A percentile compares a stretch with the other conserved stretches of the same genome.
Conservation (phyloP, 2,329 filamentous ascomycete genomes). For the Hypoxylon sp. region DNA sequence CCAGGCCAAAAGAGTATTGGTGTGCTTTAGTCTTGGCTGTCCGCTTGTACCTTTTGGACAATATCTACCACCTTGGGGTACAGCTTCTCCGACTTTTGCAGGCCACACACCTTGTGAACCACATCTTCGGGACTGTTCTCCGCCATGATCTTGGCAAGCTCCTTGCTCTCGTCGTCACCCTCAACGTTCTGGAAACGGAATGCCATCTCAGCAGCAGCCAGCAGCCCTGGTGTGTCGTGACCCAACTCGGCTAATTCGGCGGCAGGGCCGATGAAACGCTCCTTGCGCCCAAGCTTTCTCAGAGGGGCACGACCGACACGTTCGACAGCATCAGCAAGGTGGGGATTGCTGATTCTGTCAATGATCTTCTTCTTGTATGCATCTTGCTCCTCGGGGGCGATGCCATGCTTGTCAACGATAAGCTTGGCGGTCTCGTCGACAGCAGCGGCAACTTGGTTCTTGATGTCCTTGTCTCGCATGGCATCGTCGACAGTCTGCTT, state of each 20-base stretch:
- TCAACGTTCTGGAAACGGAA: constrained; percentile 96
- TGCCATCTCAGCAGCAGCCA: constrained; percentile 89
- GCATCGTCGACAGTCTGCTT: constrained; percentile 93
- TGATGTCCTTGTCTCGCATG: constrained; percentile 83
- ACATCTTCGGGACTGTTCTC: constrained; percentile 79
- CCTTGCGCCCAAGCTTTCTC: constrained; percentile 92
- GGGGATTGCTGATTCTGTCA: constrained; percentile 90
- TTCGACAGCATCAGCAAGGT: constrained; percentile 91
- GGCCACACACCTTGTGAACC: constrained; percentile 83
- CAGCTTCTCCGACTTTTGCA: constrained; percentile 81
- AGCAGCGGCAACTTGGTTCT: constrained; percentile 81
- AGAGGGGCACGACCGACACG: constrained; percentile 95
- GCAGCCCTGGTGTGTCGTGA: constrained; percentile 77
- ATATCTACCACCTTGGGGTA: constrained; percentile 80
- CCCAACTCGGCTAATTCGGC: constrained; percentile 87
- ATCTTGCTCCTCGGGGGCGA: constrained; percentile 79
- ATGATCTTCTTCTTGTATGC: constrained; percentile 94
- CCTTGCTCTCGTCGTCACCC: constrained; percentile 87
- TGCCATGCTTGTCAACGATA: constrained; percentile 88
- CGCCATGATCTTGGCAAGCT: constrained; percentile 88
- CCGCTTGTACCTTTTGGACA: constrained; percentile 86
- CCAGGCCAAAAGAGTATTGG: constrained; percentile 17
- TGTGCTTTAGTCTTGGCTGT: constrained; percentile 61
- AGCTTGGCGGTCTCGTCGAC: constrained; percentile 88
- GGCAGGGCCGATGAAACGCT: constrained; percentile 94